Percentiles rank a stretch among this genome's conserved stretches.
Evolutionary conservation across 331 rosid species (phyloP).

Genomic region (Prunus yedoensis): DNA sequence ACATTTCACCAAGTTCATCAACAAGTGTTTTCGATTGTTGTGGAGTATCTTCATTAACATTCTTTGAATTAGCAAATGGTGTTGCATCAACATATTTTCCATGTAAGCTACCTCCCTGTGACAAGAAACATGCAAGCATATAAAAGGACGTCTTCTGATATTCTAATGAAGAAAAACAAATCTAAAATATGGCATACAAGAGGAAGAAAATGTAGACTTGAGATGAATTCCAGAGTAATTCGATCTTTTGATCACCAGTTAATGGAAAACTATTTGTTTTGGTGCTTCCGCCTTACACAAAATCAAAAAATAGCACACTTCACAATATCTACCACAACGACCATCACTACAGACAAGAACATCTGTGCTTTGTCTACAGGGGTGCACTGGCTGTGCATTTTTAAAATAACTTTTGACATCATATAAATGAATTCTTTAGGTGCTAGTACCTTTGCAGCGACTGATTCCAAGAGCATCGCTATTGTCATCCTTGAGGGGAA

Average conservation of each 20-base stretch:
- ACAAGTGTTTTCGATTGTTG: constrained; percentile 57
- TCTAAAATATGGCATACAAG: too few species aligned
- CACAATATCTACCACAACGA: too few species aligned
- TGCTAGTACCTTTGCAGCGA: constrained; percentile 84
- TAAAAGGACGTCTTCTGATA: too few species aligned
- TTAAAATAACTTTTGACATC: neutral
- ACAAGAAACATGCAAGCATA: constrained; percentile 18
- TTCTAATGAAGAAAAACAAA: too few species aligned
- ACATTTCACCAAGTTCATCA: constrained; percentile 79
- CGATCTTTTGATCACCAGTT: too few species aligned
- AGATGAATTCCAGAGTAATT: too few species aligned
- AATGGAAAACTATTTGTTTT: too few species aligned
- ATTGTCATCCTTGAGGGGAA: constrained; percentile 99
- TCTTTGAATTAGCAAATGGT: constrained; percentile 66
- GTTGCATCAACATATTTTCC: constrained; percentile 85
- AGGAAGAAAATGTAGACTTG: too few species aligned
- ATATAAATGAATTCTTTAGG: neutral
- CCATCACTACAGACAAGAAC: neutral
- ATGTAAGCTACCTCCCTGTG: constrained; percentile 80
- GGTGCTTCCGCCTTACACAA: too few species aligned
- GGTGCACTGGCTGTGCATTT: neutral
- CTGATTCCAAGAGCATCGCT: constrained; percentile 97
- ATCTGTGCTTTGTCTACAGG: neutral
- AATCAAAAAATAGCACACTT: too few species aligned
- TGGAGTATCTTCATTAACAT: constrained; percentile 37